Evolutionary conservation across 192 early-diverging fungal genomes (phyloP).

Genomic region (Cladochytrium replicatum): DNA sequence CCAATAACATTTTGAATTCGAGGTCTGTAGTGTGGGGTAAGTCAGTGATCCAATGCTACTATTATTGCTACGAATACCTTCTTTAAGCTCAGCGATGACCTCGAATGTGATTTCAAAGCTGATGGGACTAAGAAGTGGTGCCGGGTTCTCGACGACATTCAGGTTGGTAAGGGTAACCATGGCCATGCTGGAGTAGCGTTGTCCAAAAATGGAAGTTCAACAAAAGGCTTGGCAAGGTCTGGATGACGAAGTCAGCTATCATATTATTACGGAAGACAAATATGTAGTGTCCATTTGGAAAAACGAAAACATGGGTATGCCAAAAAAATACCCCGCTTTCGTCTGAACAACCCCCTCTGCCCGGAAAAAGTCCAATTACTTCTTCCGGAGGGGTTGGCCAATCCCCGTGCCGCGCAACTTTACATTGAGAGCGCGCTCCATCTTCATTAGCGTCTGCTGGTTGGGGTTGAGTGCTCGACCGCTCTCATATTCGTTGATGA

Average conservation of each 20-base stretch:
- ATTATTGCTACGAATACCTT: slow-evolving; percentile 44
- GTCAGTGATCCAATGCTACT: background rate
- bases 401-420: slow-evolving; percentile 79
- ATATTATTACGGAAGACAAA: too few species aligned
- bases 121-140: slow-evolving; percentile 70
- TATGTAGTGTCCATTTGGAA: too few species aligned
- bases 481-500: slow-evolving; percentile 86
- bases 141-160: slow-evolving; percentile 81
- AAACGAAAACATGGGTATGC: too few species aligned
- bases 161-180: too few species aligned
- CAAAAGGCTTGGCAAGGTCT: too few species aligned
- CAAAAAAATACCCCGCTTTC: too few species aligned
- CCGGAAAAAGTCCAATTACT: too few species aligned
- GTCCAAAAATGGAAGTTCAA: too few species aligned
- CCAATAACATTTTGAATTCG: slow-evolving; percentile 90
- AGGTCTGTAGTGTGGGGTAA: slow-evolving; percentile 52
- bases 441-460: slow-evolving; percentile 79
- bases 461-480: slow-evolving; percentile 77
- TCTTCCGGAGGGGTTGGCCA: too few species aligned
- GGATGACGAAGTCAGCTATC: too few species aligned
- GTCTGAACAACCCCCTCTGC: too few species aligned
- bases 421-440: slow-evolving; percentile 83
- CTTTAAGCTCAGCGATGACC: slow-evolving; percentile 72
- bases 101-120: slow-evolving; percentile 97
- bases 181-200: too few species aligned